Evolutionary conservation across 2,329 filamentous ascomycete genomes (phyloP), one percentile per base, ranked within the genome.

Genomic region (Ascosphaera apis): DNA sequence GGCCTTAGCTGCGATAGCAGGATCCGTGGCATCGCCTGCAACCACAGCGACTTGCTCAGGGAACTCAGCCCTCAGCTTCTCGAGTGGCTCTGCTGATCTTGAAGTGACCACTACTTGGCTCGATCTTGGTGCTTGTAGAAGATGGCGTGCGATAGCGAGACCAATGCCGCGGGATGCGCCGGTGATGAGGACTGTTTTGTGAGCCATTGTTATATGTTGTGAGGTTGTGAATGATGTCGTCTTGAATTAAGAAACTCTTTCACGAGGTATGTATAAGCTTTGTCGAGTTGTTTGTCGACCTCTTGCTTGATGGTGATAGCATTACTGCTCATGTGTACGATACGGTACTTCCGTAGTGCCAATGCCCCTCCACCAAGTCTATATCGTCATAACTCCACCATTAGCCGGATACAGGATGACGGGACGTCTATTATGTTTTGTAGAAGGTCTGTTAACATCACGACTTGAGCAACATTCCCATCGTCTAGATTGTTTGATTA

Each of bases 161-260:
- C 72, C 72, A 45, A 77, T 72, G 17, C 69, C 69, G 67, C 40
- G 40, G 33, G 15, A 34, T 36, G 72, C 72, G 38, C 72, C 72
- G 1, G 72, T 76, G 17, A 84, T 60, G 40, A 83, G 72, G 48
- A 83, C 69, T 15, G 69, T 72, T 50, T 80, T 78, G 5, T 65
- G 53, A n/a, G 58, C 36, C 57, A 67, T 63, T 21, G 33, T 15
- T 5, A 11, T 35, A n/a, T n/a, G 25, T 28, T 28, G 25, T n/a
- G n/a, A n/a, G 21, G 11, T 6, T 11, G 21, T 5, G 11, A 11
- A 25, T 25, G 21, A 25, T 25, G 21, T 6, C 5, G 21, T 6
- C 21, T 6, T 6, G 5, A 11, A 25, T 5, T 5, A 5, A 11
- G 21, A 11, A 6, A 25, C 11, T 25, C 21, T 25, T 25, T 25